phyloP scores from a whole-genome alignment of 805 yeast genomes.

The Nakazawaea anatomiae region DNA sequence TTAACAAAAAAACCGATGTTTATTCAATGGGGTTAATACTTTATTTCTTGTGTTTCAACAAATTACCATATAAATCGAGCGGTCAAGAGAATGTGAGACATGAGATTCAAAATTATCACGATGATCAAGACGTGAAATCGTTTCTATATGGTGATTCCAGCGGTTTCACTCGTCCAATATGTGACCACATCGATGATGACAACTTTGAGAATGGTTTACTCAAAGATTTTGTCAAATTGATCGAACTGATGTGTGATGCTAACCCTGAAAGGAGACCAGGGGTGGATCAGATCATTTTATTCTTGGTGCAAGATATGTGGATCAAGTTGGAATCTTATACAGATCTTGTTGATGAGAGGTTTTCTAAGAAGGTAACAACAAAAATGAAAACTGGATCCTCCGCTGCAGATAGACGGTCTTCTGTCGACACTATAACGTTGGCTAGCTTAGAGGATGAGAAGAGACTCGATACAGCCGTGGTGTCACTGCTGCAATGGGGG shows the following conservation, averaged over 20 bases:
- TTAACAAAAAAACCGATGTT: constrained; percentile 68
- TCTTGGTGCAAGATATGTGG: constrained; percentile 15
- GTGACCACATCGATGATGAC: background rate
- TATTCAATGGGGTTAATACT: constrained; percentile 83
- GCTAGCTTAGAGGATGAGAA: background rate
- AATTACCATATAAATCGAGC: constrained; percentile 50
- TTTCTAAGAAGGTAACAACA: too few species aligned
- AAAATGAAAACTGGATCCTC: too few species aligned
- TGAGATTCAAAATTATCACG: constrained; percentile 16
- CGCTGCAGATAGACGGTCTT: background rate
- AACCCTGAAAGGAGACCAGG: constrained; percentile 35
- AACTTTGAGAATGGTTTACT: constrained; percentile 25
- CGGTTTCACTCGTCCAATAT: background rate
- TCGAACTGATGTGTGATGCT: constrained; percentile 17
- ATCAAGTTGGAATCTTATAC: background rate
- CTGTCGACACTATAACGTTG: background rate
- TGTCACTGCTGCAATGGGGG: too few species aligned
- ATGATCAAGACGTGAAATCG: constrained; percentile 3
- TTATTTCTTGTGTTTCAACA: constrained; percentile 66
- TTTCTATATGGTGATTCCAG: constrained; percentile 18
- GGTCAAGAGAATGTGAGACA: constrained; percentile 17
- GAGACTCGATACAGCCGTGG: background rate
- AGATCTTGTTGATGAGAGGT: background rate
- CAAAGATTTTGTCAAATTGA: constrained; percentile 26
- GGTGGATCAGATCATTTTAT: constrained; percentile 31